Evolutionary conservation across 345 rosid genomes (phyloP), one percentile per base, ranked within the genome.

Genomic region (Bretschneidera sinensis): DNA sequence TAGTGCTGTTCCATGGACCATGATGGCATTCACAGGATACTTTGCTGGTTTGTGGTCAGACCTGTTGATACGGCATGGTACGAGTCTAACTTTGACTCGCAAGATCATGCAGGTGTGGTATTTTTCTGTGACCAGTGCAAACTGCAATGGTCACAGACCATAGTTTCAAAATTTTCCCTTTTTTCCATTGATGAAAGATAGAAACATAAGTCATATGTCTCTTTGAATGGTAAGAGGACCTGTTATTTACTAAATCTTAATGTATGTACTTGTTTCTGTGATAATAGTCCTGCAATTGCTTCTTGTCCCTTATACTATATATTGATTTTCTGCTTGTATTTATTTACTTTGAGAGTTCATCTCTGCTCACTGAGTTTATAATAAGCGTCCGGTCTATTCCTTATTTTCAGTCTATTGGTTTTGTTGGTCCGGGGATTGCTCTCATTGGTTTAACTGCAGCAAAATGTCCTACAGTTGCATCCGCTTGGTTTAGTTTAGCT

Each of bases 401-500:
- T 69, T 67, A 28, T 78, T 55, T 77, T 62, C 89, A 92, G 98
- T 82, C 97, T 39, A 84, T 87, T 70, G 98, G 98, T 51, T 87
- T 92, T 76, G 56, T 89, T 52, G 89, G 97, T 50, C 85, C 98
- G 18, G 92, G 83, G 54, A 69, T 84, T 68, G 82, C 98, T 60
- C 86, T 92, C 62, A 73, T 86, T 64, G 96, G 96, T 61, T 75
- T 94, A 64, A 81, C 88, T 16, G 56, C 92, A 45, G 90, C 99
- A 63, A 89, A 78, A 70, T 74, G 65, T 45, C 95, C 96, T 61
- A 61, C 74, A 49, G 24, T 75, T 54, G 96, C 96, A 58, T 94
- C 97, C 71, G 90, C 95, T 55, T 89, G 99, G 99, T 89, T 94
- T 53, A 84, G 97, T 52, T 52, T 89, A 71, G 97, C 96, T 21